Percentiles rank a stretch among this genome's conserved stretches.
Evolutionary conservation across 2,329 filamentous ascomycete species (phyloP).

Genomic region (Emericellopsis atlantica): DNA sequence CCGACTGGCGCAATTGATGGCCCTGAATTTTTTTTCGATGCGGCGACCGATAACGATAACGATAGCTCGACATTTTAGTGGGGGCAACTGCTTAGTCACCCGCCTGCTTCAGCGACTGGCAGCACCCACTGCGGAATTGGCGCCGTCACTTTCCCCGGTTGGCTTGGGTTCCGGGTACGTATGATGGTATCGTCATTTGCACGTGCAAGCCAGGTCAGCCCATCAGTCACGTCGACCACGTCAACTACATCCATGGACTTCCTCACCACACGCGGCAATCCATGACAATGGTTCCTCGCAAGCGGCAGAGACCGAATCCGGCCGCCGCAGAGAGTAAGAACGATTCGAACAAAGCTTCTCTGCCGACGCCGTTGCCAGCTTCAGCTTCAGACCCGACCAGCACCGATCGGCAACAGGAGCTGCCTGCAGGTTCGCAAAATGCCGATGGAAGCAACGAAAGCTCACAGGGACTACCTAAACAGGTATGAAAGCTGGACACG

Average conservation of each 20-base stretch:
- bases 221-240: background rate
- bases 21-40: conserved; percentile 2
- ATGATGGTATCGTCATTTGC: background rate
- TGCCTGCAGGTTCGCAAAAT: background rate
- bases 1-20: background rate
- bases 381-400: conserved; percentile 1
- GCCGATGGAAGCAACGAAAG: background rate
- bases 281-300: conserved; percentile 5
- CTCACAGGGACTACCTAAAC: background rate
- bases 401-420: conserved; percentile 4
- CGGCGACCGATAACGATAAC: background rate
- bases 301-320: conserved; percentile 4
- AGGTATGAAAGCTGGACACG: background rate
- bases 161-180: background rate
- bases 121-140: background rate
- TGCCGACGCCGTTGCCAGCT: background rate
- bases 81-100: background rate
- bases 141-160: background rate
- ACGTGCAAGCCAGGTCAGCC: background rate
- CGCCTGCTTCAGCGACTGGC: background rate
- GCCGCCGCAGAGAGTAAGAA: background rate
- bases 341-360: background rate
- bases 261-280: background rate
- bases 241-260: background rate
- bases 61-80: background rate